These are phyloP conservation scores for Cryptosporidium sp. DNA, from an alignment of 169 alveolate species.

Conservation along the genomic window DNA sequence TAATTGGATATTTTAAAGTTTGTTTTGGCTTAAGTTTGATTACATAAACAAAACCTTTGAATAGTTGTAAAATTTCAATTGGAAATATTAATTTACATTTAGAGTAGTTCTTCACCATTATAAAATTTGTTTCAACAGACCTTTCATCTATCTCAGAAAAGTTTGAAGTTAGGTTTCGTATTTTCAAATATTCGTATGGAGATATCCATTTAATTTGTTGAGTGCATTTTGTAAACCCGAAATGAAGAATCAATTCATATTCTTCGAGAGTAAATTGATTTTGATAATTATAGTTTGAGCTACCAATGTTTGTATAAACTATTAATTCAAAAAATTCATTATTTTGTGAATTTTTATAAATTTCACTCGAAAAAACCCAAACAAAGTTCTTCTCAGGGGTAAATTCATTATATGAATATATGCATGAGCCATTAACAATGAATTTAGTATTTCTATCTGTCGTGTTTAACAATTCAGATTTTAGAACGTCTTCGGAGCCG, in stretches of 20 bases:
- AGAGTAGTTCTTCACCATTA: conserved; percentile 1
- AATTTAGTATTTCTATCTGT: background rate
- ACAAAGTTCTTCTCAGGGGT: background rate
- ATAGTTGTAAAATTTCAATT: background rate
- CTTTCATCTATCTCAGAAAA: background rate
- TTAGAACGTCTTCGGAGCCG: background rate
- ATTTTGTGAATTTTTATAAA: background rate
- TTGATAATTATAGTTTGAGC: background rate
- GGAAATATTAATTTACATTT: conserved; percentile 21
- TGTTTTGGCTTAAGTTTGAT: conserved; percentile 6
- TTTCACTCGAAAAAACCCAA: conserved; percentile 1
- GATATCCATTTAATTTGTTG: conserved; percentile 33
- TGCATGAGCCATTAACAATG: background rate
- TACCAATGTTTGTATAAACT: conserved; percentile 6
- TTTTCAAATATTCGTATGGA: conserved; percentile 27
- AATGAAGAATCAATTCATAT: conserved; percentile 44
- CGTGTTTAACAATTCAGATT: too few species aligned
- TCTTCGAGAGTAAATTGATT: background rate
- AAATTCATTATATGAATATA: conserved; percentile 3
- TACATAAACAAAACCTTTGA: conserved; percentile 59
- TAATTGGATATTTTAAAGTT: background rate
- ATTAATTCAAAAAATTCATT: conserved; percentile 3
- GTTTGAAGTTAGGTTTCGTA: background rate
- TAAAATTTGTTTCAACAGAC: conserved; percentile 30
- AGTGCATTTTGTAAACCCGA: conserved; percentile 39